These are phyloP conservation scores for Heterococcus sp. DNA, from an alignment of 108 stramenopile genomes.

Conservation along the genomic window DNA sequence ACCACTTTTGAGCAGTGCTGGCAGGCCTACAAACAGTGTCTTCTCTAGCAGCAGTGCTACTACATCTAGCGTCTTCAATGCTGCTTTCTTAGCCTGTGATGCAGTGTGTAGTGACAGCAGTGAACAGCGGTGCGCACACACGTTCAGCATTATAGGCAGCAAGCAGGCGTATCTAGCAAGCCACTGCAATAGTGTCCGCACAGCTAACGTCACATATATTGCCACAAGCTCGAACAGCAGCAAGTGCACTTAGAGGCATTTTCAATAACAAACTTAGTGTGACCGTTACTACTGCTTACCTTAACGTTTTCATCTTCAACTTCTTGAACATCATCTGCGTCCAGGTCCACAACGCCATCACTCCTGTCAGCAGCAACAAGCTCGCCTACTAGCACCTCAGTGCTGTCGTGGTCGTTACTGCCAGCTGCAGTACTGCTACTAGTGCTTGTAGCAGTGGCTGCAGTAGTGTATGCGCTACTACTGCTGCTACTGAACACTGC, in stretches of 20 bases:
- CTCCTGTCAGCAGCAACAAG: neutral
- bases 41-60: neutral
- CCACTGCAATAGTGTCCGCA: too few species aligned
- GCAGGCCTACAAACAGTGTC: neutral
- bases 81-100: neutral
- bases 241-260: neutral
- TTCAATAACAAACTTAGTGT: neutral
- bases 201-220: too few species aligned
- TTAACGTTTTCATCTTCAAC: neutral
- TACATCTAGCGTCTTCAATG: neutral
- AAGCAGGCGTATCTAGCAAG: too few species aligned
- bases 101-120: neutral
- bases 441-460: neutral
- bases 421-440: neutral
- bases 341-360: neutral
- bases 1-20: neutral
- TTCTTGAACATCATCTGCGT: neutral
- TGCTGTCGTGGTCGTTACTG: neutral
- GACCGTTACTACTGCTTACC: neutral
- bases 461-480: neutral
- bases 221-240: too few species aligned
- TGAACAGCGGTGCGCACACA: neutral
- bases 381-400: neutral
- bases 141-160: neutral
- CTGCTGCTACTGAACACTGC: neutral